Evolutionary conservation across 2,329 filamentous ascomycete species (phyloP), one percentile per base, ranked within the genome.

Genomic region (Trichoderma sp.): DNA sequence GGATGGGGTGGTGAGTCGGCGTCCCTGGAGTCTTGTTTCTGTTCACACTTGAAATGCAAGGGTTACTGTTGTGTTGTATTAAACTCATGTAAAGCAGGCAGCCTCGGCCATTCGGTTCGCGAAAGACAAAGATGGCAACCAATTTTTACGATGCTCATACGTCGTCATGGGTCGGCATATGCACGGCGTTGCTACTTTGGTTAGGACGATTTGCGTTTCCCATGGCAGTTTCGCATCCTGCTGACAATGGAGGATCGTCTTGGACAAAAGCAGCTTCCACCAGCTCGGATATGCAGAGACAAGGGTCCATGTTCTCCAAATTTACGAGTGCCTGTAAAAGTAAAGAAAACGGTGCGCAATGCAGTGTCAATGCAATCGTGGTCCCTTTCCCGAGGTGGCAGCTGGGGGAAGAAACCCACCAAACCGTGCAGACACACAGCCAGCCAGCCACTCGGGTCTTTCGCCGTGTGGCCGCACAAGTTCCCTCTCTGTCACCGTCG

Each of bases 361-460:
- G 38, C 68, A 71, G 29, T 45, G 18, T 14, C 27, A 50, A 63
- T 50, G 68, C 38, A 33, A 62, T 71, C 68, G 33, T 63, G 27
- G 56, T 71, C 50, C 21, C n/a, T 71, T 71, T 71, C 16, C 27
- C 56, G 38, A 71, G 50, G 27, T 27, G 56, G 56, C 56, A 62
- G 56, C 38, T 33, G 18, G 27, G 27, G 41, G 18, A 53, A 16
- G 18, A 53, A 53, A 53, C 24, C 35, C 35, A 45, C 59, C 56
- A 45, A 63, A 50, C 45, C 56, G 56, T 72, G 60, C 27, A 64
- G 59, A 64, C 31, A 64, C 16, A 21, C 21, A 38, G 3, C 27
- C 65, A 35, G n/a, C 38, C 59, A 62, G 12, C 69, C 59, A 64
- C 41, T 72, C 59, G 69, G 69, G 59, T 64, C 66, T 38, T 38